Conservation (phyloP, 345 rosid genomes). For the Triadica sebifera region DNA sequence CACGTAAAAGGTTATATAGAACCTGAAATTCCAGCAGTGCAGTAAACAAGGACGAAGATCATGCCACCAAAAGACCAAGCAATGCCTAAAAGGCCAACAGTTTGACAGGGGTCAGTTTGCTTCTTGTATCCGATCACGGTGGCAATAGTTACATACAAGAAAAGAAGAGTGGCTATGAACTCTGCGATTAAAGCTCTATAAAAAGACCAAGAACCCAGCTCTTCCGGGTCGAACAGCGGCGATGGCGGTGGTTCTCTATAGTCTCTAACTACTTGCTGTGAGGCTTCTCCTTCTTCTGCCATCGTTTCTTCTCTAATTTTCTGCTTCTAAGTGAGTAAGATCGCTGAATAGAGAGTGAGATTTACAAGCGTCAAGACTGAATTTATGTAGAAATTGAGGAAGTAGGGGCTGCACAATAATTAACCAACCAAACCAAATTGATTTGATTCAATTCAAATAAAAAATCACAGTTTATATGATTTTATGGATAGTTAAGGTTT, state of each 20-base stretch:
- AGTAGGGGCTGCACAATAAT: no score
- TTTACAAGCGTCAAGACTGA: no score
- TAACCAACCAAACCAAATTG: no score
- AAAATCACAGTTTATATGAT: no score
- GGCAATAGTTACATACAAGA: conserved; percentile 46
- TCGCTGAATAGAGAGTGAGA: no score
- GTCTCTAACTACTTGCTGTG: conserved; percentile 23
- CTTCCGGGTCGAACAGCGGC: conserved; percentile 23
- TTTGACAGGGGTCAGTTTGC: conserved; percentile 55
- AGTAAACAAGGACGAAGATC: conserved; percentile 59
- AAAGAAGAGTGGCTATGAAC: conserved; percentile 35
- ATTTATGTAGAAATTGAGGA: not conserved
- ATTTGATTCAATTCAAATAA: no score
- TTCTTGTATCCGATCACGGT: conserved; percentile 74
- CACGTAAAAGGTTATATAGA: not conserved
- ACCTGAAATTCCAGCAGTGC: conserved; percentile 89
- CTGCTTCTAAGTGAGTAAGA: not conserved
- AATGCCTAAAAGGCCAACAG: conserved; percentile 76
- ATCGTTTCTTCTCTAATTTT: not conserved
- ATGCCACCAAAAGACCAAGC: conserved; percentile 91
- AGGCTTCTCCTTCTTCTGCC: conserved; percentile 21
- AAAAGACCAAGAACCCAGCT: conserved; percentile 30
- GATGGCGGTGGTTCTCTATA: conserved; percentile 27
- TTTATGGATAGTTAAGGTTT: no score
- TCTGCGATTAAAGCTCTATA: conserved; percentile 29